Evolutionary conservation across 495 filamentous ascomycete genomes (phyloP).

Genomic region (Neurospora tetrasperma): DNA sequence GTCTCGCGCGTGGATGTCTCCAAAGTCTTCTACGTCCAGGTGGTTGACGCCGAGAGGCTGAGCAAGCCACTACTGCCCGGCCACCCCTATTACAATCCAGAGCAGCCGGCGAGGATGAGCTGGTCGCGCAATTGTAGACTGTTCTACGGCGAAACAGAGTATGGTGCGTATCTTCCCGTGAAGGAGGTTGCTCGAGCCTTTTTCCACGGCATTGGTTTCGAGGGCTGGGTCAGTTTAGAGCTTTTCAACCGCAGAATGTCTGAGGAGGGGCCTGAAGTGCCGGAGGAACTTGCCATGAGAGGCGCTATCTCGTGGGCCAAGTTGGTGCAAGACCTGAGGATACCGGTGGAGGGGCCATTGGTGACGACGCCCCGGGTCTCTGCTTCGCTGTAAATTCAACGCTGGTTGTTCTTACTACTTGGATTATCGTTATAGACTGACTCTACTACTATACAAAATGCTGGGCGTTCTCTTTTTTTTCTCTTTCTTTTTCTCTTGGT

Average conservation of each 20-base stretch:
- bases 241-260: slow-evolving; percentile 61
- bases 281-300: slow-evolving; percentile 52
- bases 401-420: not conserved
- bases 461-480: not conserved
- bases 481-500: not conserved
- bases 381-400: slow-evolving; percentile 19
- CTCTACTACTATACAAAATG: not conserved
- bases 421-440: not conserved
- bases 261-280: slow-evolving; percentile 40
- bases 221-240: slow-evolving; percentile 73
- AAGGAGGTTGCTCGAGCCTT: slow-evolving; percentile 51
- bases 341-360: slow-evolving; percentile 35
- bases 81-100: slow-evolving; percentile 53
- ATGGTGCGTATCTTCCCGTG: slow-evolving; percentile 65
- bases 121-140: slow-evolving; percentile 72
- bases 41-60: slow-evolving; percentile 65
- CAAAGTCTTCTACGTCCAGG: slow-evolving; percentile 73
- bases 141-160: slow-evolving; percentile 62
- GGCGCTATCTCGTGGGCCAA: slow-evolving; percentile 56
- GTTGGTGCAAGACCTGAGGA: slow-evolving; percentile 42
- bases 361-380: slow-evolving; percentile 8
- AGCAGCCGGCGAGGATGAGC: slow-evolving; percentile 61
- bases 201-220: slow-evolving; percentile 52
- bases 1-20: slow-evolving; percentile 45
- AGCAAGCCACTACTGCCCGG: slow-evolving; percentile 45